These are phyloP conservation scores for Colletotrichum acutatum DNA, from an alignment of 2,329 filamentous ascomycete genomes.

Conservation along the genomic window DNA sequence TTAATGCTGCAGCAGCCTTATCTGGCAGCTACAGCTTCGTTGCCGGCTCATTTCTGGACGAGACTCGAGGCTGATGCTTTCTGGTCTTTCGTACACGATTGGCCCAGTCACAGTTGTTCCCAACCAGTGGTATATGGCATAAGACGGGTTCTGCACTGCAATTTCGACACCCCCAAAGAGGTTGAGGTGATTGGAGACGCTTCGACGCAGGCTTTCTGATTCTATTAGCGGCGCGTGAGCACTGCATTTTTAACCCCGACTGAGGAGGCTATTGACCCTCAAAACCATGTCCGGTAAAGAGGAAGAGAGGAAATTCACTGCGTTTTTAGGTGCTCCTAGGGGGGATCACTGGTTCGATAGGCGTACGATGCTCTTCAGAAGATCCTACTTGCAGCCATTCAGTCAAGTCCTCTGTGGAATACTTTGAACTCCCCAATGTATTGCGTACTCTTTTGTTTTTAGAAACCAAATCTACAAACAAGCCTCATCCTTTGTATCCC, in stretches of 20 bases:
- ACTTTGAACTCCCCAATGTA: not conserved
- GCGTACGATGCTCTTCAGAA: not conserved
- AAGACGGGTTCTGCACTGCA: not conserved
- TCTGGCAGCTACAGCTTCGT: no score
- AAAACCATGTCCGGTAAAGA: no score
- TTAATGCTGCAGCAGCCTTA: no score
- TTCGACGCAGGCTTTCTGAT: not conserved
- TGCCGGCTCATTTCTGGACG: no score
- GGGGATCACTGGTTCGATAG: not conserved
- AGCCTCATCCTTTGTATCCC: not conserved
- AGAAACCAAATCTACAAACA: conserved; percentile 6
- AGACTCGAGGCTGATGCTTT: no score
- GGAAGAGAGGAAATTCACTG: not conserved
- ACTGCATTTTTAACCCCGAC: not conserved
- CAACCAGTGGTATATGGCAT: no score
- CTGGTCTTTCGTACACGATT: no score
- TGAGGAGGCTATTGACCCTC: not conserved
- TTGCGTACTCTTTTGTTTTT: not conserved
- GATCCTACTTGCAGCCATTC: not conserved
- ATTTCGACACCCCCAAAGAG: not conserved
- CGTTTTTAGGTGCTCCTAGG: not conserved
- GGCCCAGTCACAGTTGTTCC: no score
- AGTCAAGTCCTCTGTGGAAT: no score
- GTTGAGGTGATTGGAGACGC: not conserved
- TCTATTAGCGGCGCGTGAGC: not conserved